A percentile compares a stretch with the other conserved stretches of the same genome.
Conservation (phyloP, 2,329 filamentous ascomycete genomes). For the Pseudocercospora musae region DNA sequence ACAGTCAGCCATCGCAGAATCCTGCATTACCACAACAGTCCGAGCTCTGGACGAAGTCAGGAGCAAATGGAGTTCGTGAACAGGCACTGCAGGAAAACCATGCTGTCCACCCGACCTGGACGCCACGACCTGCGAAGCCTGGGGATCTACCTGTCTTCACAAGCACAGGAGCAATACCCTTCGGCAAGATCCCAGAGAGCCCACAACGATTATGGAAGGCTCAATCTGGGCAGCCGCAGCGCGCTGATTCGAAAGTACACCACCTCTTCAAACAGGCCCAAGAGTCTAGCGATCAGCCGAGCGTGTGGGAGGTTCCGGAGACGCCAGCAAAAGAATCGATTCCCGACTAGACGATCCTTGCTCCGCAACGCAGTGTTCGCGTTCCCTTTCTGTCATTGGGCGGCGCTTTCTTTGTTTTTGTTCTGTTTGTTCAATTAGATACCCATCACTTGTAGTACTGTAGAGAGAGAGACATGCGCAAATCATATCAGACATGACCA, state of each 20-base stretch:
- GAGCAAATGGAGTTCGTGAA: background rate
- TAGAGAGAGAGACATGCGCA: background rate
- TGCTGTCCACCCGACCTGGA: background rate
- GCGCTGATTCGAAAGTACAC: background rate
- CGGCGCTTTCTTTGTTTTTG: background rate
- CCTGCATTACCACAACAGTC: background rate
- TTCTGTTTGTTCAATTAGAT: background rate
- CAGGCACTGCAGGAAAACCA: background rate
- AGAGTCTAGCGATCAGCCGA: constrained; percentile 21
- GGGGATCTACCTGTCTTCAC: constrained; percentile 28
- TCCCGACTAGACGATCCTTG: background rate
- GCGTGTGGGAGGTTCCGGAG: constrained; percentile 47
- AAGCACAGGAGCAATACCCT: constrained; percentile 35
- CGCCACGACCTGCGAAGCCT: constrained; percentile 1
- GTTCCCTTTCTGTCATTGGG: background rate
- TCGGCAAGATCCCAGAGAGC: constrained; percentile 20
- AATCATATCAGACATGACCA: background rate
- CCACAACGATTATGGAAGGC: constrained; percentile 1
- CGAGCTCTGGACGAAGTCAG: background rate
- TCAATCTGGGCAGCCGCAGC: background rate
- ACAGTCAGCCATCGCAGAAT: background rate
- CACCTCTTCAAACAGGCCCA: background rate
- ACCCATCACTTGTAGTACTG: background rate
- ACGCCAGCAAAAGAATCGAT: constrained; percentile 35
- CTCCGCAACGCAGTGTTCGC: background rate